Evolutionary conservation across 768 basidiomycete species (phyloP).

Genomic region (Termitomyces sp.): DNA sequence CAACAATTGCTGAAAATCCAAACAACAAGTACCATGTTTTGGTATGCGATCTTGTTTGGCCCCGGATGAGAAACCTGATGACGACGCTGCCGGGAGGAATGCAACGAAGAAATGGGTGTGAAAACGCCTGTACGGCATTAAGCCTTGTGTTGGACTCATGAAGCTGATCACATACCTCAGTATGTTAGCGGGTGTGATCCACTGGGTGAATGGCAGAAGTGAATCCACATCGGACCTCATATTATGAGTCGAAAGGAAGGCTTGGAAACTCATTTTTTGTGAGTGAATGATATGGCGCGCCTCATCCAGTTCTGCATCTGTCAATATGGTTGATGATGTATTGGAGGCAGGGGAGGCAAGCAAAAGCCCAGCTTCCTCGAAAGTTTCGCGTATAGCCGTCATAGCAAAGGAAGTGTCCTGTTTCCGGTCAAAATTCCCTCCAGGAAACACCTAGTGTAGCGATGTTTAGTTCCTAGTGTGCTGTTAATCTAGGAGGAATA

Average conservation of each 20-base stretch:
- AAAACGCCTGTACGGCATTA: conserved; percentile 49
- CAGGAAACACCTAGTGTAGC: conserved; percentile 65
- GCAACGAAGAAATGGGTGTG: conserved; percentile 67
- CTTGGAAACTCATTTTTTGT: conserved; percentile 43
- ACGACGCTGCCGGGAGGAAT: conserved; percentile 46
- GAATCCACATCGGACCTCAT: conserved; percentile 42
- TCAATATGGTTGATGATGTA: conserved; percentile 17
- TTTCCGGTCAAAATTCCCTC: conserved; percentile 60
- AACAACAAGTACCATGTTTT: conserved; percentile 40
- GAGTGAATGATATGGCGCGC: conserved; percentile 57
- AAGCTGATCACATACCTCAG: conserved; percentile 39
- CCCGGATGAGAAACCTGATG: conserved; percentile 50
- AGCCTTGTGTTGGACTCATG: background rate
- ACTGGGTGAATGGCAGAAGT: conserved; percentile 69
- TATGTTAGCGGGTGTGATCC: conserved; percentile 61
- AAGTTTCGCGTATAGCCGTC: conserved; percentile 74
- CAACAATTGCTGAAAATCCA: background rate
- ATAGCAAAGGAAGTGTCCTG: conserved; percentile 56
- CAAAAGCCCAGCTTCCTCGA: conserved; percentile 71
- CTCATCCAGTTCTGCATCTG: conserved; percentile 42
- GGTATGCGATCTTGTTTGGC: conserved; percentile 55
- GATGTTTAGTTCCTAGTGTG: background rate
- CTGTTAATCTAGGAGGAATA: conserved; percentile 1
- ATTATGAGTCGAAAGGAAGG: conserved; percentile 45
- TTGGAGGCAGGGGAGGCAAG: conserved; percentile 40